Percentiles rank a stretch among this genome's conserved stretches.
Evolutionary conservation across 768 basidiomycete species (phyloP).

Genomic region (Panaeolus cyanescens): DNA sequence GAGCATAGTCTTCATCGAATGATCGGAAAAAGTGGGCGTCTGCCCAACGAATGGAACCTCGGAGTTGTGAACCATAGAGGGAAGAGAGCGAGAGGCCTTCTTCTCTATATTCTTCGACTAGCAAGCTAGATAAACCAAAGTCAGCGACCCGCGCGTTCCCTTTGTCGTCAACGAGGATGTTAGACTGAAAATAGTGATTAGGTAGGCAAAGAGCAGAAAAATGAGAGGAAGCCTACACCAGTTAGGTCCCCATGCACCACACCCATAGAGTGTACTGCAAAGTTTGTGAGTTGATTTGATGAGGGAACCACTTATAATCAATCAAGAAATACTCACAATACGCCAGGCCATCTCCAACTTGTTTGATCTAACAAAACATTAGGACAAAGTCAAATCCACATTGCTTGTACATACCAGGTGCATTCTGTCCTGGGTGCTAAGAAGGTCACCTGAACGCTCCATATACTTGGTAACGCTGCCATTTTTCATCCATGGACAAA

Average conservation of each 20-base stretch:
- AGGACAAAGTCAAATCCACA: neutral
- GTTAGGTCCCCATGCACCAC: slow-evolving; percentile 47
- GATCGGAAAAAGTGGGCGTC: slow-evolving; percentile 43
- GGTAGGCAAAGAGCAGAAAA: neutral
- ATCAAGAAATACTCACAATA: slow-evolving; percentile 31
- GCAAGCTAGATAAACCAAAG: slow-evolving; percentile 47
- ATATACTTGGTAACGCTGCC: slow-evolving; percentile 39
- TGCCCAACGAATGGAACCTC: slow-evolving; percentile 50
- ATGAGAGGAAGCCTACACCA: slow-evolving; percentile 29
- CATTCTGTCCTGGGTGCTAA: slow-evolving; percentile 35
- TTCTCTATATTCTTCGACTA: slow-evolving; percentile 31
- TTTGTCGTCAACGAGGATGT: slow-evolving; percentile 44
- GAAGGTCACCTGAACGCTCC: slow-evolving; percentile 34
- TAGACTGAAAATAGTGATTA: slow-evolving; percentile 34
- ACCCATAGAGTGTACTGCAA: slow-evolving; percentile 38
- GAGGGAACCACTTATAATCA: neutral
- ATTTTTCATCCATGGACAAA: slow-evolving; percentile 43
- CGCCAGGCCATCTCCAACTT: slow-evolving; percentile 38
- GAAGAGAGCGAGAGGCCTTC: slow-evolving; percentile 25
- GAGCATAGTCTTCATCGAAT: slow-evolving; percentile 26
- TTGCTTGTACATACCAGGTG: slow-evolving; percentile 28
- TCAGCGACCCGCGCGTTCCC: slow-evolving; percentile 45
- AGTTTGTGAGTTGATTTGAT: neutral
- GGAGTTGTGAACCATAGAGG: slow-evolving; percentile 31
- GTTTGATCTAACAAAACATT: slow-evolving; percentile 29